Evolutionary conservation across 2,329 filamentous ascomycete species (phyloP).

Genomic region (Fusarium haematococcum): DNA sequence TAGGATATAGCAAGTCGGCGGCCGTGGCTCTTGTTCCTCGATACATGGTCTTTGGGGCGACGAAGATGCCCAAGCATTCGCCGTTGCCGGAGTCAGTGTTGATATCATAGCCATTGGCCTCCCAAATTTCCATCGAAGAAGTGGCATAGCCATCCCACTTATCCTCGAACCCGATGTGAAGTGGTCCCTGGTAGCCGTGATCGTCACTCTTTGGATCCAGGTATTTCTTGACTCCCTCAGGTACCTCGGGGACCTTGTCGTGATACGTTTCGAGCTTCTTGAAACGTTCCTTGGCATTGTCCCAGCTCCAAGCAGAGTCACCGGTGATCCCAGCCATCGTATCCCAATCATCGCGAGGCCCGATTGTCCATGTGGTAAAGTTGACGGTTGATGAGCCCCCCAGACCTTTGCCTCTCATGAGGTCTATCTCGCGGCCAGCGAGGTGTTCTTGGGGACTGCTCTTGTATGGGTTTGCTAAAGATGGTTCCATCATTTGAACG

Average conservation of each 20-base stretch:
- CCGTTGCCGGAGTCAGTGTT: slow-evolving; percentile 25
- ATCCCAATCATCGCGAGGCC: slow-evolving; percentile 29
- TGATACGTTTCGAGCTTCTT: slow-evolving; percentile 29
- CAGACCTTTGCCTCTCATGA: slow-evolving; percentile 26
- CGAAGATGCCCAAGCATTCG: slow-evolving; percentile 19
- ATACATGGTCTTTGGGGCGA: slow-evolving; percentile 23
- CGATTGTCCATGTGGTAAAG: slow-evolving; percentile 31
- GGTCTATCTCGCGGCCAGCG: slow-evolving; percentile 20
- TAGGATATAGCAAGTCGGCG: slow-evolving; percentile 16
- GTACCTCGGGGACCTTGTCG: slow-evolving; percentile 19
- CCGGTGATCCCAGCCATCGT: slow-evolving; percentile 21
- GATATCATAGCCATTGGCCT: slow-evolving; percentile 24
- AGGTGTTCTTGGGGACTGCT: slow-evolving; percentile 23
- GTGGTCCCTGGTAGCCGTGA: slow-evolving; percentile 21
- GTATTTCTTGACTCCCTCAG: slow-evolving; percentile 23
- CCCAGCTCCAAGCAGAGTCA: slow-evolving; percentile 26
- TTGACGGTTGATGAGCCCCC: slow-evolving; percentile 30
- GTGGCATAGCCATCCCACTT: slow-evolving; percentile 31
- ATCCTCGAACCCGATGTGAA: slow-evolving; percentile 26
- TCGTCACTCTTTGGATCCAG: slow-evolving; percentile 16
- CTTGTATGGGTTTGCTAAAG: slow-evolving; percentile 21
- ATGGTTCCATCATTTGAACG: slow-evolving; percentile 25
- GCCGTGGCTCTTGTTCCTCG: slow-evolving; percentile 23
- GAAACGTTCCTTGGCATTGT: slow-evolving; percentile 16
- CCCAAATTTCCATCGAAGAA: slow-evolving; percentile 21